Evolutionary conservation across 257 asterid genomes (phyloP), one percentile per base, ranked within the genome.

Genomic region (Lithospermum erythrorhizon): DNA sequence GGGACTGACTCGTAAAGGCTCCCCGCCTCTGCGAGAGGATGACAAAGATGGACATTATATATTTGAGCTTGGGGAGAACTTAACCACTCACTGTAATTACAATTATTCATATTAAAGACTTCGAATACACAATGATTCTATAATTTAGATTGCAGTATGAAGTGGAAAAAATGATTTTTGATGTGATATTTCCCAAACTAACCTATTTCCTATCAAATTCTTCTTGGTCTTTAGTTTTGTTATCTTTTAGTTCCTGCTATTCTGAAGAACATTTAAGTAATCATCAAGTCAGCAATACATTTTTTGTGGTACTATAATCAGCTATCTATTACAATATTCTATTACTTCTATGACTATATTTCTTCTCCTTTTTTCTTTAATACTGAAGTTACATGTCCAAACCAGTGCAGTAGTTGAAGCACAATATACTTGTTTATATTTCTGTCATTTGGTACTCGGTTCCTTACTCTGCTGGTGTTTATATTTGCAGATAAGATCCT

Each of bases 51-150:
- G 84, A 69, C 82, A 79, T 79, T 79, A 75, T 73, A 59, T 76
- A 25, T 79, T 79, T 79, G 82, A 70, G 77, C 82, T 79, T 76
- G 84, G 84, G 64, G 84, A 79, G 71, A 79, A 79, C 76, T 76
- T 79, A 76, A 79, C 84, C 58, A 69, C 78, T 68, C 84, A 79
- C 74, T 79, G 84, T 79, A 79, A 79, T 76, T 66, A 76, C 69
- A 45, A 25, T 27, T 71, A 61, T 59, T 62, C 58, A 56, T 57
- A 64, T 64, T 66, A 67, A 53, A 59, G 63, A 53, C 54, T 45
- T 66, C 27, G 53, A 4, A 5, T 16, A 21, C 61, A 32, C 21
- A 10, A 35, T 18, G 2, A 22, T 11, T 6, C 6, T 27, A 27
- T 27, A 27, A 27, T 27, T 27, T 27, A 27, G 4, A 27, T 27